A percentile compares a stretch with the other conserved stretches of the same genome.
Conservation (phyloP, 139 green algal species). For the Picochlorum sp. region DNA sequence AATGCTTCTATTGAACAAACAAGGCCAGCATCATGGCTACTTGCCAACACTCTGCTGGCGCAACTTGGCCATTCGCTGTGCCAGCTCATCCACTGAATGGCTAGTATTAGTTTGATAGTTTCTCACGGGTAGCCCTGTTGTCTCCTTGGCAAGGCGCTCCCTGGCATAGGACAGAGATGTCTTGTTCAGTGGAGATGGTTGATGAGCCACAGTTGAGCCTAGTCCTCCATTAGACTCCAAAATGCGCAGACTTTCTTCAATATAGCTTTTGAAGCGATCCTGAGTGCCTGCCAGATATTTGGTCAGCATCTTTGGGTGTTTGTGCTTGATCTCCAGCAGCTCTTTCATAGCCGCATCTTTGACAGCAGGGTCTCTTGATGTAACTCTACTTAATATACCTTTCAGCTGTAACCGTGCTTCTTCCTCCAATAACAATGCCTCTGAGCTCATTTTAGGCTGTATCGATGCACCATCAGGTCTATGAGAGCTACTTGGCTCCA, state of each 20-base stretch:
- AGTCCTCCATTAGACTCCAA: constrained; percentile 8
- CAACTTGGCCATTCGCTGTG: neutral
- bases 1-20: too few relatives aligned
- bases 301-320: constrained; percentile 21
- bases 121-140: neutral
- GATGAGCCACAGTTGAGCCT: neutral
- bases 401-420: neutral
- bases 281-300: constrained; percentile 23
- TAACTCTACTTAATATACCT: neutral
- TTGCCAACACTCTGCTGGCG: neutral
- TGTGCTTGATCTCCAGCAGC: constrained; percentile 16
- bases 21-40: too few relatives aligned
- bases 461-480: neutral
- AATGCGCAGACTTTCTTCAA: constrained; percentile 14
- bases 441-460: neutral
- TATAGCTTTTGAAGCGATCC: constrained; percentile 28
- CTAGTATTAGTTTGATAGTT: neutral
- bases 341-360: constrained; percentile 18
- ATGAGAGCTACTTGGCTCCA: neutral
- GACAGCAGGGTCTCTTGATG: neutral
- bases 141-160: constrained; percentile 1
- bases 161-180: constrained; percentile 3
- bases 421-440: neutral
- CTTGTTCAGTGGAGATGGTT: neutral
- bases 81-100: constrained; percentile 3